Percentiles rank a stretch among this genome's conserved stretches.
Evolutionary conservation across 352 stramenopile genomes (phyloP).

Genomic region (Pythium sukuiense): DNA sequence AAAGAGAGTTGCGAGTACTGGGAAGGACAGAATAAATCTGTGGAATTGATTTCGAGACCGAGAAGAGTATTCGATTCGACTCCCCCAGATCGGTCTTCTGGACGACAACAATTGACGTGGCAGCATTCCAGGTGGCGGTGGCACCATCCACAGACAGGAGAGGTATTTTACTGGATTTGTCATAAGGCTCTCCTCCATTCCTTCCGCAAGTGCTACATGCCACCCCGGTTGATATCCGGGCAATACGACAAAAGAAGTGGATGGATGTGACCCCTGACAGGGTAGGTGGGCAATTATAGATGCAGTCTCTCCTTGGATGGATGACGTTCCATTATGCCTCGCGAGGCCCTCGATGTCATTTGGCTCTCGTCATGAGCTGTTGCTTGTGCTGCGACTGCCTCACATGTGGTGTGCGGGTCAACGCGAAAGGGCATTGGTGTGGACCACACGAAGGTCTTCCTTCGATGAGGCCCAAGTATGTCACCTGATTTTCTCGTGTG

Average conservation of each 20-base stretch:
- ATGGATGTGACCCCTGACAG: too few species aligned
- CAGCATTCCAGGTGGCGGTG: neutral
- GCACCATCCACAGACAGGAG: conserved; percentile 1
- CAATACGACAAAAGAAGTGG: too few species aligned
- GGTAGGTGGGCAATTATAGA: too few species aligned
- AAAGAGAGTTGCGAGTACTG: conserved; percentile 1
- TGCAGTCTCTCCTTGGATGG: too few species aligned
- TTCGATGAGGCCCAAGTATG: neutral
- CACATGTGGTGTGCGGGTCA: neutral
- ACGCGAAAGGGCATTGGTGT: conserved; percentile 4
- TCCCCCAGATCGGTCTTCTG: conserved; percentile 3
- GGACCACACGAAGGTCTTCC: neutral
- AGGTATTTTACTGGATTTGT: neutral
- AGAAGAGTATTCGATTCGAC: neutral
- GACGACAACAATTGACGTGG: conserved; percentile 20
- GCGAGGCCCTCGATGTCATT: too few species aligned
- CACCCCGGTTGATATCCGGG: too few species aligned
- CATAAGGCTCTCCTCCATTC: conserved; percentile 5
- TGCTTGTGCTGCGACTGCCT: too few species aligned
- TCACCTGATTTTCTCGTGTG: neutral
- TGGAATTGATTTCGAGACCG: conserved; percentile 7
- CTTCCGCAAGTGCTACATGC: too few species aligned
- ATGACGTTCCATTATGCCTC: too few species aligned
- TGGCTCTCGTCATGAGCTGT: too few species aligned
- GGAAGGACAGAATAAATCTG: conserved; percentile 19